Evolutionary conservation across 192 early-diverging fungal genomes (phyloP).

Genomic region (Coemansia pectinata): DNA sequence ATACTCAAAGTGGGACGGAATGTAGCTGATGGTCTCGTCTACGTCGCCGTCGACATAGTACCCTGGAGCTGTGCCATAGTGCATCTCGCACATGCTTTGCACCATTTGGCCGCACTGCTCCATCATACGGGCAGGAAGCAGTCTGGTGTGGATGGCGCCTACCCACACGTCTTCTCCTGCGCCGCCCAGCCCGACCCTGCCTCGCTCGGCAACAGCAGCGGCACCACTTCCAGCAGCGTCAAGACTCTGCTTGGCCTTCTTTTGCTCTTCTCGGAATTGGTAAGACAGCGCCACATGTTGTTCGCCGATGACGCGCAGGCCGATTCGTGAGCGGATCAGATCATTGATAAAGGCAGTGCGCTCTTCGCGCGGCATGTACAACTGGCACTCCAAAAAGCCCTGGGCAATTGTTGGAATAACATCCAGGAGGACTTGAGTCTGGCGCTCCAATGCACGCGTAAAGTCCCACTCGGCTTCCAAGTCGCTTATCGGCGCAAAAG

Average conservation of each 20-base stretch:
- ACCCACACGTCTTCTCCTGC: conserved; percentile 60
- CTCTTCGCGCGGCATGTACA: conserved; percentile 76
- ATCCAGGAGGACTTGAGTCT: conserved; percentile 76
- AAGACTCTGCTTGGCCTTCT: not conserved
- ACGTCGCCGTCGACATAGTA: conserved; percentile 62
- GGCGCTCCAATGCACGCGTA: conserved; percentile 66
- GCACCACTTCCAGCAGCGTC: not conserved
- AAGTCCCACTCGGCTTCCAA: conserved; percentile 65
- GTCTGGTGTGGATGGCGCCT: conserved; percentile 82
- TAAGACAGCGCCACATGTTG: conserved; percentile 79
- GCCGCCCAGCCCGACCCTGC: not conserved
- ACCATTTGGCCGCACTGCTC: conserved; percentile 70
- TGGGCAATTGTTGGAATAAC: conserved; percentile 90
- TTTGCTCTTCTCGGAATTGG: conserved; percentile 43
- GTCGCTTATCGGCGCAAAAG: conserved; percentile 63
- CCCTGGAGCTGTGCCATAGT: conserved; percentile 82
- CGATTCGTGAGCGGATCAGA: conserved; percentile 88
- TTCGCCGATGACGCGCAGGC: conserved; percentile 89
- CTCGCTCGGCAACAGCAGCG: not conserved
- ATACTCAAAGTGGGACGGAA: conserved; percentile 92
- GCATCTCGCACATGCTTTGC: conserved; percentile 84
- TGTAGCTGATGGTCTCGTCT: conserved; percentile 62
- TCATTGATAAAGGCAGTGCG: conserved; percentile 79
- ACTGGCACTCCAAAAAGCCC: conserved; percentile 88
- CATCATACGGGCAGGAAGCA: conserved; percentile 68